phyloP scores from a whole-genome alignment of 176 grass and related monocot genomes.

The Ampelocalamus luodianensis region DNA sequence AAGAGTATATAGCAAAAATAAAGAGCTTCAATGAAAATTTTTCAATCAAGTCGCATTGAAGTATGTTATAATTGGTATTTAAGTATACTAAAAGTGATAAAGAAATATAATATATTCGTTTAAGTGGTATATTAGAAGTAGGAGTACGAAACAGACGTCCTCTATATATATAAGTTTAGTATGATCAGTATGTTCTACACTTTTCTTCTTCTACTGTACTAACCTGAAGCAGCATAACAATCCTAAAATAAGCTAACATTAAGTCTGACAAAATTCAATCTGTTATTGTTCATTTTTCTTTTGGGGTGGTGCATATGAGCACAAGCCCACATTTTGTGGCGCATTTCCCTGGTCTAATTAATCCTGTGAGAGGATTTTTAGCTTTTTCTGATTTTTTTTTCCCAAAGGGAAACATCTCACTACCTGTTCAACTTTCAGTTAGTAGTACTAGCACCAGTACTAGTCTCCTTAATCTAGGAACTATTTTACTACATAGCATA shows the following conservation, averaged over 20 bases:
- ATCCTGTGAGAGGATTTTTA: neutral
- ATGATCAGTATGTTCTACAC: no score
- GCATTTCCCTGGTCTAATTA: neutral
- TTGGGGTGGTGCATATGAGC: neutral
- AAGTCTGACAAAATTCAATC: neutral
- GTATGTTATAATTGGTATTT: no score
- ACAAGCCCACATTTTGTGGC: neutral
- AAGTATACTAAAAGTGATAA: no score
- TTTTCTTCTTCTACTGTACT: no score
- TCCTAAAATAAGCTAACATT: neutral
- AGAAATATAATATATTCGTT: no score
- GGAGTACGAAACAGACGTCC: no score
- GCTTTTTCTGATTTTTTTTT: neutral
- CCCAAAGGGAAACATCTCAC: neutral
- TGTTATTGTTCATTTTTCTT: neutral
- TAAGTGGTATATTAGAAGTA: no score
- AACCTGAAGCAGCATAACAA: no score
- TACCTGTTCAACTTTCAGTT: neutral
- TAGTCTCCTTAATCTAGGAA: neutral
- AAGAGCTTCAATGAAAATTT: no score
- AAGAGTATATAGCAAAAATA: no score
- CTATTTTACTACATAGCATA: neutral
- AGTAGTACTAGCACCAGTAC: neutral
- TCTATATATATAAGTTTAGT: no score
- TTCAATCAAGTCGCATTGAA: no score